Evolutionary conservation across 805 yeast species (phyloP).

Genomic region (Kazachstania taianensis): DNA sequence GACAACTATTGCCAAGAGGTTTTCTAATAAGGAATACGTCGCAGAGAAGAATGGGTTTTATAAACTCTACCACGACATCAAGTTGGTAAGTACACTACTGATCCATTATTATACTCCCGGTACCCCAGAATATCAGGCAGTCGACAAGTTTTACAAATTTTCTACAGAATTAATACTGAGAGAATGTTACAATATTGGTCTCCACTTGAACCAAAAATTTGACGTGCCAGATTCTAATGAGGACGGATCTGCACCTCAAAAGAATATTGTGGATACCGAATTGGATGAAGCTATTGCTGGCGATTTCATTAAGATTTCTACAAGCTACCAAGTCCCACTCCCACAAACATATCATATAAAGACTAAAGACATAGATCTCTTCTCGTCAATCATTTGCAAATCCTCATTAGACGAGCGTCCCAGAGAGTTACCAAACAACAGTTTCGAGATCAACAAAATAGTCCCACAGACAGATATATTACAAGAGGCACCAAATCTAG

Average conservation of each 20-base stretch:
- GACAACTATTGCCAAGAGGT: slow-evolving; percentile 37
- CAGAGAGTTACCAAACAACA: slow-evolving; percentile 53
- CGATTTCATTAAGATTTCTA: slow-evolving; percentile 53
- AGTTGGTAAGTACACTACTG: slow-evolving; percentile 40
- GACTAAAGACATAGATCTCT: slow-evolving; percentile 64
- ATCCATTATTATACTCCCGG: slow-evolving; percentile 42
- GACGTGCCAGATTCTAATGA: slow-evolving; percentile 5
- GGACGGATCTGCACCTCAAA: slow-evolving; percentile 6
- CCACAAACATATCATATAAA: slow-evolving; percentile 57
- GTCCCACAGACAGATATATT: slow-evolving; percentile 39
- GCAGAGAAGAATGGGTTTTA: slow-evolving; percentile 35
- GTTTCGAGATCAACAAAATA: slow-evolving; percentile 53
- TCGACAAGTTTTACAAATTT: slow-evolving; percentile 55
- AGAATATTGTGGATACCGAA: slow-evolving; percentile 3
- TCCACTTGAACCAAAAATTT: slow-evolving; percentile 15
- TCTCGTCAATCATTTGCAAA: slow-evolving; percentile 59
- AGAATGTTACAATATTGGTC: slow-evolving; percentile 43
- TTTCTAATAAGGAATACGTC: slow-evolving; percentile 32
- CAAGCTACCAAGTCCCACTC: slow-evolving; percentile 39
- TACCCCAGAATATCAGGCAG: slow-evolving; percentile 36
- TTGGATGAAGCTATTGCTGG: slow-evolving; percentile 36
- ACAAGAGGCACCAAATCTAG: slow-evolving; percentile 34
- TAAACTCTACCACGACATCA: slow-evolving; percentile 56
- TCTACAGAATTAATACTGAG: slow-evolving; percentile 53
- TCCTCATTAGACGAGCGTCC: slow-evolving; percentile 71